phyloP scores from a whole-genome alignment of 2,329 filamentous ascomycete genomes.

The Blastomyces parvus region DNA sequence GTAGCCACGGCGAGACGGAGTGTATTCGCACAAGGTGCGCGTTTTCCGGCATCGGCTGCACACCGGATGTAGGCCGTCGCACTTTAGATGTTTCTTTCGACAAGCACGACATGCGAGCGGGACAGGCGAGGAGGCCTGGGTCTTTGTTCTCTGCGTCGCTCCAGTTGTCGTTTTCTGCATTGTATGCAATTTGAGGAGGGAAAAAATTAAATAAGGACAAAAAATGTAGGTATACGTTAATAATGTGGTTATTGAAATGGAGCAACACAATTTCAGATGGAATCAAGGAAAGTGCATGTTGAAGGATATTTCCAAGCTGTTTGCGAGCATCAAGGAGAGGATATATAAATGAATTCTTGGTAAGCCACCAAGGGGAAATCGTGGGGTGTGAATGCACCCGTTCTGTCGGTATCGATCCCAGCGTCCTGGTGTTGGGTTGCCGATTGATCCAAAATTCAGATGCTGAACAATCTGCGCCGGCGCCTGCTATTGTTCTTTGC shows the following conservation, averaged over 20 bases:
- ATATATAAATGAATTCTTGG: background rate
- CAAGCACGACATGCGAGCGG: conserved; percentile 42
- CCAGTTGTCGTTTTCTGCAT: background rate
- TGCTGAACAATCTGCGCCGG: background rate
- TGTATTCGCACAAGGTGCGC: conserved; percentile 57
- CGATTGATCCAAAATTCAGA: conserved; percentile 2
- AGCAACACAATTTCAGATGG: background rate
- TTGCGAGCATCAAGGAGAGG: background rate
- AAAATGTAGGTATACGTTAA: background rate
- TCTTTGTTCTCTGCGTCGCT: no score
- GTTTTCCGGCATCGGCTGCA: conserved; percentile 57
- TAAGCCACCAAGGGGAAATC: background rate
- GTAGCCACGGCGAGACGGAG: conserved; percentile 65
- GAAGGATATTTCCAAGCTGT: background rate
- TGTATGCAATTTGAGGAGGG: background rate
- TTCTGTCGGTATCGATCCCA: background rate
- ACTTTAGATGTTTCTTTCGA: conserved; percentile 60
- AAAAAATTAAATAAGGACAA: background rate
- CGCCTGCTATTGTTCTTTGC: background rate
- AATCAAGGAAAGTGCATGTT: background rate
- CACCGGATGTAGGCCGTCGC: conserved; percentile 56
- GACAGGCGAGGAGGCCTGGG: conserved; percentile 24
- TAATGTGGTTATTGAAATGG: background rate
- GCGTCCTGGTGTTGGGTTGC: background rate
- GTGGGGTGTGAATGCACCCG: background rate